These are phyloP conservation scores for Dispira simplex DNA, from an alignment of 192 early-diverging fungal genomes.

Conservation along the genomic window DNA sequence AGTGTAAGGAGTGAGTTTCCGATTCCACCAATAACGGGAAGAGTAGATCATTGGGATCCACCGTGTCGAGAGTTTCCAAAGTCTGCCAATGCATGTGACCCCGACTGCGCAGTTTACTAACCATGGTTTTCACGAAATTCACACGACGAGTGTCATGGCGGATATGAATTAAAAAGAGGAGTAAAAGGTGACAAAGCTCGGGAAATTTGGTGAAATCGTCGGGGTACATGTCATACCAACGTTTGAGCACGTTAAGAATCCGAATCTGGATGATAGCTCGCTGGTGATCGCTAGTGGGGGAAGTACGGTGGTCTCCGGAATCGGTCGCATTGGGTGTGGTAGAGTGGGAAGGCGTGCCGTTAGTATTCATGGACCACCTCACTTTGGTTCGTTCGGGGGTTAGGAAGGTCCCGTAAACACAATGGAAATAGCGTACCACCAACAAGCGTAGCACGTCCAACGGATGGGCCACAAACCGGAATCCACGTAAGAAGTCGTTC, in stretches of 20 bases:
- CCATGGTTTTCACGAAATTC: conserved; percentile 28
- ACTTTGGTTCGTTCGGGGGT: background rate
- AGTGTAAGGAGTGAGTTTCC: conserved; percentile 14
- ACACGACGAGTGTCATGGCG: conserved; percentile 28
- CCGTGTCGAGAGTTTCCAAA: background rate
- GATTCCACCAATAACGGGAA: conserved; percentile 19
- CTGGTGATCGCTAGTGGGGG: background rate
- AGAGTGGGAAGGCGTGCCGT: background rate
- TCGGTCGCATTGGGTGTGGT: background rate
- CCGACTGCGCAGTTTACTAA: conserved; percentile 22
- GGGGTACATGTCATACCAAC: conserved; percentile 75
- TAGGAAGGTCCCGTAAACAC: conserved; percentile 5
- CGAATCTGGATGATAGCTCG: conserved; percentile 43
- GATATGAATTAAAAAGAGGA: conserved; percentile 29
- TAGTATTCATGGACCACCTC: background rate
- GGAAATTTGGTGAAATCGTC: conserved; percentile 32
- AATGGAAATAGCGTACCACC: conserved; percentile 41
- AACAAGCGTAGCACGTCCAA: conserved; percentile 49
- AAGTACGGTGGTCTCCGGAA: background rate
- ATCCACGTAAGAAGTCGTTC: conserved; percentile 45
- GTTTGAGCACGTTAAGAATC: conserved; percentile 75
- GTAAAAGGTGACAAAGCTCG: conserved; percentile 24
- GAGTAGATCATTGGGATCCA: conserved; percentile 1
- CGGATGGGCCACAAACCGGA: conserved; percentile 45
- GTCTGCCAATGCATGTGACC: background rate